Conservation (phyloP, 2,329 filamentous ascomycete species). For the Fusarium napiforme region DNA sequence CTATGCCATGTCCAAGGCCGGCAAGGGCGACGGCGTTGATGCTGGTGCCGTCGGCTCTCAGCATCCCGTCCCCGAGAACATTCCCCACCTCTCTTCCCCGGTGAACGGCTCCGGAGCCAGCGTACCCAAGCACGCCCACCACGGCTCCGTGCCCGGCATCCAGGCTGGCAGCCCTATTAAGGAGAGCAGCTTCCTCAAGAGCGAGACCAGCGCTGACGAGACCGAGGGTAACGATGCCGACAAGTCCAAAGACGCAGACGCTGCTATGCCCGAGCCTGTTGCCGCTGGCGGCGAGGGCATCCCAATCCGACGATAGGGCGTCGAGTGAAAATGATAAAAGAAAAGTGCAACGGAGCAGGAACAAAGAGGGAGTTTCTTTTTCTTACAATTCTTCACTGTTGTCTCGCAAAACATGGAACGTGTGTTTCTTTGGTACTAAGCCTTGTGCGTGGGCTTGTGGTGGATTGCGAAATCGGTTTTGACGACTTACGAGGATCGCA, state of each 20-base stretch:
- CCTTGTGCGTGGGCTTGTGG: slow-evolving; percentile 26
- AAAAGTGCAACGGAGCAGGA: slow-evolving; percentile 1
- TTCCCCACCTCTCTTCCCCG: slow-evolving; percentile 85
- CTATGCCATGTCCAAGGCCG: slow-evolving; percentile 96
- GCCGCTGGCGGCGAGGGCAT: slow-evolving; percentile 57
- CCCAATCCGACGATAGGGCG: slow-evolving; percentile 68
- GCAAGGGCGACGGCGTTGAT: slow-evolving; percentile 93
- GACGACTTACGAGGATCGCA: slow-evolving; percentile 46
- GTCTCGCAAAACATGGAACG: slow-evolving; percentile 19
- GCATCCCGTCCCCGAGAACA: slow-evolving; percentile 94
- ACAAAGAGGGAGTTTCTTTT: background rate
- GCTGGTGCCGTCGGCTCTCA: slow-evolving; percentile 93
- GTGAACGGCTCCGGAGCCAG: slow-evolving; percentile 52
- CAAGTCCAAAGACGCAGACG: slow-evolving; percentile 54
- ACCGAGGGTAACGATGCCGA: slow-evolving; percentile 51
- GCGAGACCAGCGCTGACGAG: slow-evolving; percentile 77
- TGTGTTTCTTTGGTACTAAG: slow-evolving; percentile 28
- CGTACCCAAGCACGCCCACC: slow-evolving; percentile 53
- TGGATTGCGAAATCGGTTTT: slow-evolving; percentile 40
- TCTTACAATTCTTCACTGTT: background rate
- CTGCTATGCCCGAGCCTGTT: slow-evolving; percentile 30
- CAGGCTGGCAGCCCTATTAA: slow-evolving; percentile 85
- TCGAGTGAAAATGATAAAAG: slow-evolving; percentile 8
- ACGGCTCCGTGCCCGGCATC: slow-evolving; percentile 58
- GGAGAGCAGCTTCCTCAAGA: slow-evolving; percentile 87